Conservation (phyloP, 257 asterid species). For the Verbena officinalis region DNA sequence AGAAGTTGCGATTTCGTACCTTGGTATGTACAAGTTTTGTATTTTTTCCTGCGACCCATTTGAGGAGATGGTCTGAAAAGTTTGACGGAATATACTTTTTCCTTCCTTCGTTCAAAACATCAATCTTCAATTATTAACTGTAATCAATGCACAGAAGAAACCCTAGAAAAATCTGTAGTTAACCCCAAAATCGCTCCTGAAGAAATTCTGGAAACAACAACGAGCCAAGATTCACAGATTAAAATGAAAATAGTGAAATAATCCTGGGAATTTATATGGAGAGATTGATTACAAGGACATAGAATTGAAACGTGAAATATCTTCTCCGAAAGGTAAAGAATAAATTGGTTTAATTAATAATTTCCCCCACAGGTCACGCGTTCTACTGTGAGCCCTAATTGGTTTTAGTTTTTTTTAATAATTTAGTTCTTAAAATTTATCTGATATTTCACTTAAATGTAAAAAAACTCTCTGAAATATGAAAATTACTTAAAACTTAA, state of each 20-base stretch:
- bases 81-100: slow-evolving; percentile 13
- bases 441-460: too few relatives aligned
- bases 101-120: slow-evolving; percentile 7
- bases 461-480: too few relatives aligned
- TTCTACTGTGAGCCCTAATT: too few relatives aligned
- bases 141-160: slow-evolving; percentile 5
- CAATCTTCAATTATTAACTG: slow-evolving; percentile 20
- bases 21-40: slow-evolving; percentile 25
- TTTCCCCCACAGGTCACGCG: too few relatives aligned
- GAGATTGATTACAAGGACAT: too few relatives aligned
- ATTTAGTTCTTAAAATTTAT: too few relatives aligned
- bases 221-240: not conserved
- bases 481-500: too few relatives aligned
- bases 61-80: slow-evolving; percentile 17
- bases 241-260: not conserved
- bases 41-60: slow-evolving; percentile 43
- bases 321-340: not conserved
- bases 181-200: slow-evolving; percentile 19
- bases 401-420: too few relatives aligned
- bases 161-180: slow-evolving; percentile 23
- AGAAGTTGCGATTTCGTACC: slow-evolving; percentile 30
- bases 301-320: not conserved
- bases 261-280: slow-evolving; percentile 2
- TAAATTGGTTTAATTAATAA: not conserved
- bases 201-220: slow-evolving; percentile 11